These are phyloP conservation scores for Saccharomyces hybrid DNA, from an alignment of 1,139 yeast species.

Conservation along the genomic window DNA sequence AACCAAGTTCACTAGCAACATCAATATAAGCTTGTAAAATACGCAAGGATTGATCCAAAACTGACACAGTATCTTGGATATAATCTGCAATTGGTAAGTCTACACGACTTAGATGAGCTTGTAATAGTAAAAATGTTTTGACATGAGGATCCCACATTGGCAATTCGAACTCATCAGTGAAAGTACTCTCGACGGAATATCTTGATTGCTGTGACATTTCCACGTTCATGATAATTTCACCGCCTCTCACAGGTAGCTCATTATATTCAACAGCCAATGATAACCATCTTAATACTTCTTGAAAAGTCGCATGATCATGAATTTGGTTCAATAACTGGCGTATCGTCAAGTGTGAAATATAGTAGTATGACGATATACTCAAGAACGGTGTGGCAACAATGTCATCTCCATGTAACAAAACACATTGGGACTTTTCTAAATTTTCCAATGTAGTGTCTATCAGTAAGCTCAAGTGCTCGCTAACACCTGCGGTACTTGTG, in stretches of 20 bases:
- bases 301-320: constrained; percentile 45
- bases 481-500: constrained; percentile 57
- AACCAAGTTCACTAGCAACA: constrained; percentile 80
- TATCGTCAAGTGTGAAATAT: constrained; percentile 85
- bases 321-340: constrained; percentile 57
- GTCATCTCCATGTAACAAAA: constrained; percentile 41
- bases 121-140: constrained; percentile 78
- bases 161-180: constrained; percentile 40
- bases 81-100: constrained; percentile 94
- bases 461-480: constrained; percentile 58
- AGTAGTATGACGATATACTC: constrained; percentile 83
- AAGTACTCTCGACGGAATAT: constrained; percentile 48
- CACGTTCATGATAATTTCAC: constrained; percentile 85
- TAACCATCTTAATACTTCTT: constrained; percentile 64
- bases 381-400: constrained; percentile 69
- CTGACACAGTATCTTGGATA: constrained; percentile 86
- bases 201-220: constrained; percentile 80
- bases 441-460: constrained; percentile 65
- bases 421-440: constrained; percentile 67
- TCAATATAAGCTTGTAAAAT: constrained; percentile 88
- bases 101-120: constrained; percentile 76
- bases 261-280: constrained; percentile 84
- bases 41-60: constrained; percentile 89
- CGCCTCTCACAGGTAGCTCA: constrained; percentile 89
- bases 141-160: constrained; percentile 95